phyloP scores from a whole-genome alignment of 2,329 filamentous ascomycete species.

The Colletotrichum euphorbiae region DNA sequence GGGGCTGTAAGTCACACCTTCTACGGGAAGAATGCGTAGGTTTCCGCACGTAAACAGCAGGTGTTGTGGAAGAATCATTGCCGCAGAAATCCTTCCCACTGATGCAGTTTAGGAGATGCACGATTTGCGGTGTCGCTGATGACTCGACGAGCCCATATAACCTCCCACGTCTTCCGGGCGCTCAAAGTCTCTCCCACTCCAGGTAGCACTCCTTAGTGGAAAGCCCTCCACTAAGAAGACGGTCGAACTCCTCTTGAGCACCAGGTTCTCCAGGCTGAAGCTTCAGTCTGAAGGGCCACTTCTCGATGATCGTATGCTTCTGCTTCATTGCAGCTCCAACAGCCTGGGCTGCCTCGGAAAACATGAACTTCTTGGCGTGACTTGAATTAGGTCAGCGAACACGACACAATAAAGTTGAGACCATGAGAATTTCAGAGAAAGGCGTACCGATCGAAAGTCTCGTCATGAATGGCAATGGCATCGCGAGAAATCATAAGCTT shows the following conservation, averaged over 20 bases:
- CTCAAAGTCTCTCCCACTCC: conserved; percentile 45
- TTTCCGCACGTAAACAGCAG: too few species aligned
- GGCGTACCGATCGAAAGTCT: conserved; percentile 36
- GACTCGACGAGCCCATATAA: too few species aligned
- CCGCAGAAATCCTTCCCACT: too few species aligned
- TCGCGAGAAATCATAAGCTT: conserved; percentile 14
- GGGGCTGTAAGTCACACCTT: too few species aligned
- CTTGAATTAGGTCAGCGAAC: conserved; percentile 26
- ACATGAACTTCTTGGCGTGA: conserved; percentile 20
- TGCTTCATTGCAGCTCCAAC: conserved; percentile 43
- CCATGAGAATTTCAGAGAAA: too few species aligned
- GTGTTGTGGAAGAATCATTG: too few species aligned
- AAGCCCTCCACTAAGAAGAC: conserved; percentile 25
- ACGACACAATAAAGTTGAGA: too few species aligned
- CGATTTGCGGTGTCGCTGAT: too few species aligned
- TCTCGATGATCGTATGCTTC: conserved; percentile 48
- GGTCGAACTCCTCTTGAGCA: conserved; percentile 49
- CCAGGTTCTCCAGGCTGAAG: conserved; percentile 41
- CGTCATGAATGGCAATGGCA: conserved; percentile 8
- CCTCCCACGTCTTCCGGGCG: too few species aligned
- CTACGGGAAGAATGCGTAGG: too few species aligned
- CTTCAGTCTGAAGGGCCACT: conserved; percentile 48
- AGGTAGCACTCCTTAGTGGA: conserved; percentile 47
- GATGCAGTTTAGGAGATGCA: too few species aligned
- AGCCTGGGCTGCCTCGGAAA: conserved; percentile 16